Evolutionary conservation across 306 rosid genomes (phyloP).

Genomic region (Lathyrus oleraceus): DNA sequence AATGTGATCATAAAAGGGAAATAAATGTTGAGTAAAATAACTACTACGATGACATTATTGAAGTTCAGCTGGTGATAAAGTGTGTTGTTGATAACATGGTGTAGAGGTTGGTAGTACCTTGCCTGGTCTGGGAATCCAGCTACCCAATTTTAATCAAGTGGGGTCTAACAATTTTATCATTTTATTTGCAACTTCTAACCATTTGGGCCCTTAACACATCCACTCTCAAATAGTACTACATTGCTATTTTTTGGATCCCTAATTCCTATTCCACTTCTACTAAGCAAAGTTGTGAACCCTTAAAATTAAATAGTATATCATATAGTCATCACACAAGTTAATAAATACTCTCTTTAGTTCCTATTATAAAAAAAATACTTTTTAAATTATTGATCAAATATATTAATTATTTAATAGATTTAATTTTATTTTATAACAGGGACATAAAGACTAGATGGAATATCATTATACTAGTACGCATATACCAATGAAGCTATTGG

Average conservation of each 20-base stretch:
- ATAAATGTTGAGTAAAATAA: neutral
- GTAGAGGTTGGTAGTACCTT: slow-evolving; percentile 38
- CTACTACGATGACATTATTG: slow-evolving; percentile 18
- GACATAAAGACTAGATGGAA: too few relatives aligned
- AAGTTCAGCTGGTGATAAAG: slow-evolving; percentile 6
- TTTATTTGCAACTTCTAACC: slow-evolving; percentile 22
- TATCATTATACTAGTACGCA: neutral
- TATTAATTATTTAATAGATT: too few relatives aligned
- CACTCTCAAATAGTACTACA: too few relatives aligned
- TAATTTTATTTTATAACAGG: too few relatives aligned
- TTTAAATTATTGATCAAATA: too few relatives aligned
- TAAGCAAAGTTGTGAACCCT: neutral
- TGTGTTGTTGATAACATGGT: slow-evolving; percentile 10
- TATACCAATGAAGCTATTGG: slow-evolving; percentile 8
- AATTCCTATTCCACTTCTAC: neutral
- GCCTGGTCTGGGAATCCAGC: slow-evolving; percentile 42
- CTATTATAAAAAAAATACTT: too few relatives aligned
- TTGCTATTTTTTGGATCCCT: neutral
- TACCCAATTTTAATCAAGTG: slow-evolving; percentile 42
- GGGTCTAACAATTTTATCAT: slow-evolving; percentile 37
- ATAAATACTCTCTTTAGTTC: too few relatives aligned
- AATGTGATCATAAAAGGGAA: neutral
- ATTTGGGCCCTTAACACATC: neutral
- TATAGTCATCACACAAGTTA: neutral
- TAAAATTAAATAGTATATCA: slow-evolving; percentile 19